These are phyloP conservation scores for Buddleja alternifolia DNA, from an alignment of 257 asterid genomes.

Conservation along the genomic window DNA sequence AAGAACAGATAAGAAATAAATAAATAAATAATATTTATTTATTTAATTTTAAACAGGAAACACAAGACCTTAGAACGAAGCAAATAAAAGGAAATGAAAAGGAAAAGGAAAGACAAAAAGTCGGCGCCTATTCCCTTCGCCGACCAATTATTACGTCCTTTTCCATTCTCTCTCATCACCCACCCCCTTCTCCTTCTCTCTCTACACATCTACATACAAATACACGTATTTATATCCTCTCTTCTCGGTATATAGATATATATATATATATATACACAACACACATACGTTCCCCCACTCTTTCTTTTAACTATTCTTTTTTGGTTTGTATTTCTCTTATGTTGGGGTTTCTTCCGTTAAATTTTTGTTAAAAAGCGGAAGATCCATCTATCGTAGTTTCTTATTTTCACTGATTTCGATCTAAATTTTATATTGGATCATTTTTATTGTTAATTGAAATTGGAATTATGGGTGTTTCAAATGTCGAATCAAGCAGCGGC, in stretches of 20 bases:
- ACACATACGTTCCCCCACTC: conserved; percentile 26
- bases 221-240: conserved; percentile 21
- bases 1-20: too few species aligned
- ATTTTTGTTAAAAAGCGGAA: conserved; percentile 42
- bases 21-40: too few species aligned
- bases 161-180: conserved; percentile 13
- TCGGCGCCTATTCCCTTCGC: conserved; percentile 39
- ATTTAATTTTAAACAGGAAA: too few species aligned
- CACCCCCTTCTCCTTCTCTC: conserved; percentile 25
- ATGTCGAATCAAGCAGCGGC: conserved; percentile 35
- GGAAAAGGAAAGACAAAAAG: conserved; percentile 27
- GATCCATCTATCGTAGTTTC: conserved; percentile 17
- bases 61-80: too few species aligned
- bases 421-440: neutral
- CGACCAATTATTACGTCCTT: conserved; percentile 39
- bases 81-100: neutral
- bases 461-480: conserved; percentile 40
- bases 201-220: conserved; percentile 27
- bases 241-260: neutral
- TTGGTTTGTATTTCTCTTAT: neutral
- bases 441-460: conserved; percentile 8
- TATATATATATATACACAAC: neutral
- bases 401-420: neutral
- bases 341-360: neutral
- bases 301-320: neutral